Evolutionary conservation across 129 eudicot species (phyloP), one percentile per base, ranked within the genome.

Genomic region (Calendula officinalis): DNA sequence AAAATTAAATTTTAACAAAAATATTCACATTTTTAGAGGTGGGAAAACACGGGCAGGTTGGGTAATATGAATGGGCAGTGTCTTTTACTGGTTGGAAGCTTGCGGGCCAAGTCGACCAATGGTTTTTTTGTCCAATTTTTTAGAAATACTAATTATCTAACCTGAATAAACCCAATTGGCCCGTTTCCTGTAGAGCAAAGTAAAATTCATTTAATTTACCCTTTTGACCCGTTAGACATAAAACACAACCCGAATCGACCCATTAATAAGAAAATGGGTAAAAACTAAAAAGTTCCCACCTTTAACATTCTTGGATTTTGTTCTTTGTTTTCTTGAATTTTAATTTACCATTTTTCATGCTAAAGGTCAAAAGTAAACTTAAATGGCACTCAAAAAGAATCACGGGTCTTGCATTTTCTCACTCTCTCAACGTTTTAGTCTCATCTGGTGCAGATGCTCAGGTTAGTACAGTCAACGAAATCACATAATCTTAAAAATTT

Each of bases 321-420:
- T 43, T 15, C 5, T 8, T 60, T 6, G 30, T 22, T 45, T 60
- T 40, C 7, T 53, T 54, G 38, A 40, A 53, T 3, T 64, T 50
- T 70, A 55, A 52, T 34, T 5, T 60, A 30, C 71, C 52, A 4
- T 27, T 73, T 45, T 7, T 22, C 30, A 22, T 22, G 12, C 37
- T 30, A 33, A 66, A 90, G 97, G 91, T 90, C 52, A 86, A 86
- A 87, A 91, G 95, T 79, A 91, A 87, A 78, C 91, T 91, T 46
- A 84, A 91, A 76, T 95, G 97, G 2, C 97, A 75, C 57, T 60
- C 60, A 10, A 75, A 68, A 75, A 91, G 90, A 76, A 84, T 91
- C 16, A 91, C 95, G 35, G 97, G 97, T 50, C 88, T 91, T 69
- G 97, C 97, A 22, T 91, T 91, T 73, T 91, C 97, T 51, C 78